Conservation (phyloP, 768 basidiomycete genomes). For the Xerocomellus chrysenteron region DNA sequence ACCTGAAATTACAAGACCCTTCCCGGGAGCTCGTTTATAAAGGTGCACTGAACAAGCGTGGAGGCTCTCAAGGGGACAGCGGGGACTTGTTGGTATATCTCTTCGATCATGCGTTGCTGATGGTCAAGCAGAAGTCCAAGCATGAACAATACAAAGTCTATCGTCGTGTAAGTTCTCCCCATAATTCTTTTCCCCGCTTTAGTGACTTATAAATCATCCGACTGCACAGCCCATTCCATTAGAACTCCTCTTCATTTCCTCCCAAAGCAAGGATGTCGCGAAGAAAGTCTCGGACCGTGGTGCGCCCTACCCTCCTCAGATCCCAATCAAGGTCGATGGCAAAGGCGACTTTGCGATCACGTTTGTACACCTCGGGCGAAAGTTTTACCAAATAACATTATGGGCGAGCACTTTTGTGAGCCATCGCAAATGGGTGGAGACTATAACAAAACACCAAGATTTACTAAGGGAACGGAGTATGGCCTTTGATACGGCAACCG, state of each 20-base stretch:
- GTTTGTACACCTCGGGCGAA: constrained; percentile 90
- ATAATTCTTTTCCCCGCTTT: background rate
- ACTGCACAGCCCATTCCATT: constrained; percentile 84
- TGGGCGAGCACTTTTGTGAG: constrained; percentile 85
- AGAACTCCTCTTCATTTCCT: constrained; percentile 82
- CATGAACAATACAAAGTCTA: constrained; percentile 93
- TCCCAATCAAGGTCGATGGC: constrained; percentile 53
- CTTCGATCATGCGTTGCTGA: constrained; percentile 94
- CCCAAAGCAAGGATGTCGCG: constrained; percentile 49
- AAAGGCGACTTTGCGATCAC: constrained; percentile 92
- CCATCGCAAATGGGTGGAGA: constrained; percentile 93
- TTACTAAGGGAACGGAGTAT: constrained; percentile 76
- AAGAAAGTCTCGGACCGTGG: constrained; percentile 42
- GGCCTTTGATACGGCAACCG: constrained; percentile 80
- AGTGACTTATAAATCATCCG: constrained; percentile 4
- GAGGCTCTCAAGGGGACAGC: constrained; percentile 66
- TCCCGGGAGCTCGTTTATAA: constrained; percentile 90
- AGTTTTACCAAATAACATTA: constrained; percentile 87
- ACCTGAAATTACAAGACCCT: constrained; percentile 83
- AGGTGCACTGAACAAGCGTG: constrained; percentile 83
- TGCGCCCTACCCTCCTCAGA: constrained; percentile 44
- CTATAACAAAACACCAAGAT: constrained; percentile 88
- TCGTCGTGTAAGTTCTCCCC: constrained; percentile 64
- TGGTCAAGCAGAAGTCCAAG: constrained; percentile 94
- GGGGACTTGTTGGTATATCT: constrained; percentile 92